phyloP scores from a whole-genome alignment of 2,329 filamentous ascomycete genomes.

The Colletotrichum salicis region DNA sequence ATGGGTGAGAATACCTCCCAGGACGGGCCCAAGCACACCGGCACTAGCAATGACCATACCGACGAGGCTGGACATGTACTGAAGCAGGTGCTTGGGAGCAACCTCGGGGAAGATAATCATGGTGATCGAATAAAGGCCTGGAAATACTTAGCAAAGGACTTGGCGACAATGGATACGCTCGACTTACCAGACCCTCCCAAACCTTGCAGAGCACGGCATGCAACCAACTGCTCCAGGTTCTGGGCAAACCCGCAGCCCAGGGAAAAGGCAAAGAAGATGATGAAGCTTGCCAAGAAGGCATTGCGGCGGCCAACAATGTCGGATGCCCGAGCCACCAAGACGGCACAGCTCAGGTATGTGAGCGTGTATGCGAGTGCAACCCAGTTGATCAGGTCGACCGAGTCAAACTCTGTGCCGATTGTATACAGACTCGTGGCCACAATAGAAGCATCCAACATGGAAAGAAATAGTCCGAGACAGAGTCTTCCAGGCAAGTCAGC shows the following conservation, averaged over 20 bases:
- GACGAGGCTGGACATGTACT: slow-evolving; percentile 58
- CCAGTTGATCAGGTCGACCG: slow-evolving; percentile 60
- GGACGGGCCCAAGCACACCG: slow-evolving; percentile 62
- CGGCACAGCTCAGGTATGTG: slow-evolving; percentile 66
- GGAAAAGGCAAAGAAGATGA: slow-evolving; percentile 67
- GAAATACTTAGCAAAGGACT: background rate
- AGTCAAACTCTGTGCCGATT: slow-evolving; percentile 64
- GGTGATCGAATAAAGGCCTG: slow-evolving; percentile 64
- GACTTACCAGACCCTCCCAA: slow-evolving; percentile 60
- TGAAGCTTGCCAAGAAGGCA: slow-evolving; percentile 61
- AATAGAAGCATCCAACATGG: slow-evolving; percentile 69
- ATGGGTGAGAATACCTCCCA: slow-evolving; percentile 62
- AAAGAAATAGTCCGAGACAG: slow-evolving; percentile 64
- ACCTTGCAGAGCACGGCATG: slow-evolving; percentile 53
- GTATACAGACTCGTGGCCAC: slow-evolving; percentile 67
- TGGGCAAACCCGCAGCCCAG: slow-evolving; percentile 62
- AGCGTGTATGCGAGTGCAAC: slow-evolving; percentile 67
- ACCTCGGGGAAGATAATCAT: slow-evolving; percentile 67
- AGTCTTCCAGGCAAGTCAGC: slow-evolving; percentile 47
- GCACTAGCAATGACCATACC: slow-evolving; percentile 60
- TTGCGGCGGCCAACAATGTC: slow-evolving; percentile 65
- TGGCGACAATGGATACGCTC: slow-evolving; percentile 19
- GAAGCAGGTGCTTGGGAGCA: slow-evolving; percentile 51
- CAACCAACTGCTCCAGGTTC: slow-evolving; percentile 54
- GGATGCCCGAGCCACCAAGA: slow-evolving; percentile 64